Percentiles rank a stretch among this genome's conserved stretches.
These are phyloP conservation scores for Echium plantagineum DNA, from an alignment of 257 asterid genomes.

Conservation along the genomic window DNA sequence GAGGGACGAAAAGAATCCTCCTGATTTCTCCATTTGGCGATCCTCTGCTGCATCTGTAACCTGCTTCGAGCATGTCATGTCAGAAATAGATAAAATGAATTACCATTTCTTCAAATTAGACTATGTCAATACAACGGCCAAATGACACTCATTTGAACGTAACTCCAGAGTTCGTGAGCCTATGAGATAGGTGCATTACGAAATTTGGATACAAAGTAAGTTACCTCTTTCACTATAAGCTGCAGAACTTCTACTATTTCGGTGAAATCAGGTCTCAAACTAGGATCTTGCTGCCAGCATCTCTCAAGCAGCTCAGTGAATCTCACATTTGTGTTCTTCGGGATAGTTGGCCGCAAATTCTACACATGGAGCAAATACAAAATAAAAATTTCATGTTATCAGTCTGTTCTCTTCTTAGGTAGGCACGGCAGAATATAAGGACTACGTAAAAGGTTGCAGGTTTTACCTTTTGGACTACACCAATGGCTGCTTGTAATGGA, in stretches of 20 bases:
- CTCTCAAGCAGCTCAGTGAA: constrained; percentile 77
- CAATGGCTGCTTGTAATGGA: constrained; percentile 98
- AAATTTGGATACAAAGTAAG: neutral
- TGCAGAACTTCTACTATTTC: constrained; percentile 55
- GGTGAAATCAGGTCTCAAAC: constrained; percentile 70
- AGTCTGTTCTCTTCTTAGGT: neutral
- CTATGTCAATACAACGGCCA: neutral
- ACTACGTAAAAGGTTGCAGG: neutral
- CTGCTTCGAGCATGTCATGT: constrained; percentile 26
- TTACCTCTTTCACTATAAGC: constrained; percentile 71
- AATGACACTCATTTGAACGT: neutral
- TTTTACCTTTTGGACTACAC: constrained; percentile 91
- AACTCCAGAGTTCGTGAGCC: neutral
- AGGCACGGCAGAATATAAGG: neutral
- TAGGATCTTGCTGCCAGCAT: constrained; percentile 94
- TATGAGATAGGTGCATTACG: too few species aligned
- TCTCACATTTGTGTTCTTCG: constrained; percentile 60
- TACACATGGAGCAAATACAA: constrained; percentile 9
- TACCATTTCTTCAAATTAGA: too few species aligned
- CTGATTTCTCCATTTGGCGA: constrained; percentile 65
- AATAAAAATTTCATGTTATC: neutral
- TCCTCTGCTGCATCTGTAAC: constrained; percentile 66
- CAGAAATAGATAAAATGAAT: neutral
- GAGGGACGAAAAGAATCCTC: constrained; percentile 74
- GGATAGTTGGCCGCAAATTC: constrained; percentile 87